Evolutionary conservation across 208 protist genomes (phyloP).

Genomic region (Vickermania spadyakhi): DNA sequence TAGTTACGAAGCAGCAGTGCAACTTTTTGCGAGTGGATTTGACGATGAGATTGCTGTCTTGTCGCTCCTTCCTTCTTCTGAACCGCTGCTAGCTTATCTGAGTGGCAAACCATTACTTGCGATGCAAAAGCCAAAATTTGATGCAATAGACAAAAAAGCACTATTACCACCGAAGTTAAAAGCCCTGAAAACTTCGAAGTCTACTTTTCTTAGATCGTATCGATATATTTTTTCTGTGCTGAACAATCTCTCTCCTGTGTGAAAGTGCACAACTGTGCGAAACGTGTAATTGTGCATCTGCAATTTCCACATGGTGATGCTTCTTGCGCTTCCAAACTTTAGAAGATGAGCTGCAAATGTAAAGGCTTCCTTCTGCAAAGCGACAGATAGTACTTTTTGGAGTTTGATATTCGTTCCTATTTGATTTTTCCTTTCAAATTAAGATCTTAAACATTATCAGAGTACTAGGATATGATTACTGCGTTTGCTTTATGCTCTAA

Average conservation of each 20-base stretch:
- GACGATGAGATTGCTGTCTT: slow-evolving; percentile 60
- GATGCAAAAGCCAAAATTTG: slow-evolving; percentile 1
- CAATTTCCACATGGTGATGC: too few relatives aligned
- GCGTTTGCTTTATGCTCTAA: too few relatives aligned
- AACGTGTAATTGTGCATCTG: too few relatives aligned
- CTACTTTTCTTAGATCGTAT: slow-evolving; percentile 26
- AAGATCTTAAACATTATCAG: too few relatives aligned
- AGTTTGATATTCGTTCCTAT: too few relatives aligned
- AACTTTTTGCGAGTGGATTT: slow-evolving; percentile 26
- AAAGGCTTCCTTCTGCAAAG: too few relatives aligned
- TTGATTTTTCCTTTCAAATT: too few relatives aligned
- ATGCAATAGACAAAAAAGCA: not conserved
- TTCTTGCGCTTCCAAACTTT: too few relatives aligned
- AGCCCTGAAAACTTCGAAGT: not conserved
- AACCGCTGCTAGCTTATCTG: slow-evolving; percentile 32
- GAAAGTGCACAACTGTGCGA: too few relatives aligned
- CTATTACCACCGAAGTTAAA: not conserved
- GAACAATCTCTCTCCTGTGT: slow-evolving; percentile 57
- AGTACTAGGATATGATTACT: too few relatives aligned
- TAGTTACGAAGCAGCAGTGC: slow-evolving; percentile 13
- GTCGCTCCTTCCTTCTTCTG: slow-evolving; percentile 19
- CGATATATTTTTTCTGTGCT: slow-evolving; percentile 55
- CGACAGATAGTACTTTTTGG: too few relatives aligned
- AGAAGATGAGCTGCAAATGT: too few relatives aligned
- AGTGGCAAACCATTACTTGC: slow-evolving; percentile 20